Conservation (phyloP, 768 basidiomycete species). For the Lactifluus hygrophoroides region DNA sequence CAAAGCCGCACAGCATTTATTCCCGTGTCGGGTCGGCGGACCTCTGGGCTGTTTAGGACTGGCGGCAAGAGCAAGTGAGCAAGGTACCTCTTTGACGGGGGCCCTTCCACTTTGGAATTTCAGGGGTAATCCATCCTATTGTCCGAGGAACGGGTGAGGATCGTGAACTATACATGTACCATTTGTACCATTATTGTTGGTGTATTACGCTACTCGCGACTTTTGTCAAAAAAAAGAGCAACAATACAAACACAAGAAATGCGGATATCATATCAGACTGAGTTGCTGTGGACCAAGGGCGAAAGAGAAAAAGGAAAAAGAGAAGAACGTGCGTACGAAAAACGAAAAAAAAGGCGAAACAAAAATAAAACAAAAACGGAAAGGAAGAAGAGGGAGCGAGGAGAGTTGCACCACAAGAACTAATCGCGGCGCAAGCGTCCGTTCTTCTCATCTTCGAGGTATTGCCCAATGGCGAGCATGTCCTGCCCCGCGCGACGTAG, state of each 20-base stretch:
- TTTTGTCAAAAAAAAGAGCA: not conserved
- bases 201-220: conserved; percentile 4
- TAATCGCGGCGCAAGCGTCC: conserved; percentile 41
- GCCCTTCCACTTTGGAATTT: too few species aligned
- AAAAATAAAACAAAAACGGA: not conserved
- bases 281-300: not conserved
- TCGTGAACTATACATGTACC: conserved; percentile 1
- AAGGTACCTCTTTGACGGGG: not conserved
- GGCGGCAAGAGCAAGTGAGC: conserved; percentile 21
- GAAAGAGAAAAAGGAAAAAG: not conserved
- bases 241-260: conserved; percentile 3
- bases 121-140: not conserved
- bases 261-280: conserved; percentile 4
- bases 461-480: conserved; percentile 79
- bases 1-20: conserved; percentile 34
- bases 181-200: conserved; percentile 10
- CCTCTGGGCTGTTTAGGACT: conserved; percentile 39
- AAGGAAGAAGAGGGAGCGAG: not conserved
- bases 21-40: conserved; percentile 30
- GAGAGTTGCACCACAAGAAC: conserved; percentile 12
- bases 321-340: not conserved
- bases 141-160: not conserved
- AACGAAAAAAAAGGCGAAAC: not conserved
- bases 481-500: conserved; percentile 68
- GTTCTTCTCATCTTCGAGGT: conserved; percentile 77